Evolutionary conservation across 352 stramenopile species (phyloP), one percentile per base, ranked within the genome.

Genomic region (Globisporangium camurandrum): DNA sequence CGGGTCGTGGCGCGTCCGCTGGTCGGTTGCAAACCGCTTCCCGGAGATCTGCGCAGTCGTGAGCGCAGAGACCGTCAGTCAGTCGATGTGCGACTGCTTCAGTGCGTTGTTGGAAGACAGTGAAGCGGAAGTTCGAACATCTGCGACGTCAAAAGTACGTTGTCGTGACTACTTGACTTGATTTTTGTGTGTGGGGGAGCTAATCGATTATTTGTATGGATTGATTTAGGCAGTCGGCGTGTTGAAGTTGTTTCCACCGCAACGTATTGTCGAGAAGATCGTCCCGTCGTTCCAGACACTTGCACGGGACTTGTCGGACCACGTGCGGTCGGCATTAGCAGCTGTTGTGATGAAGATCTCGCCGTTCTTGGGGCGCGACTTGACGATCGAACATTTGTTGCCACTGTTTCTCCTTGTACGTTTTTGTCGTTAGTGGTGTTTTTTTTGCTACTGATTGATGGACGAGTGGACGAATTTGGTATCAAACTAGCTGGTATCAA

Each of bases 1-100:
- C 70, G 91, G 88, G n/a, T 98, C 95, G 26, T 99, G 97, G 97
- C 87, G 97, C 49, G 96, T 99, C 30, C 83, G 97, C 33, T 99
- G 95, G 95, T 98, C 93, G 11, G 93, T 98, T 30, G 96, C 95
- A 9, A 96, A 97, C 42, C 96, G 97, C 44, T 98, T 99, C 54
- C 77, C 90, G 1, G 76, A 96, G 46, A 88, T 98, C 10, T 96
- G 93, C 38, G 68, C 86, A 39, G 92, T 87, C 3, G 86, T 98
- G 46, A 79, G 74, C 43, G 47, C 74, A 1, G 78, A 95, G 27
- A 64, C 63, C 1, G 74, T 85, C 24, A 88, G 84, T 51, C 66
- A 71, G 37, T 86, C 69, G 22, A 69, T 94, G 43, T 86, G 78
- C 44, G 77, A 88, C 50, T 83, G 80, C 44, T 97, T 98, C 56